These are phyloP conservation scores for Funneliformis geosporum DNA, from an alignment of 192 early-diverging fungal species.

Conservation along the genomic window DNA sequence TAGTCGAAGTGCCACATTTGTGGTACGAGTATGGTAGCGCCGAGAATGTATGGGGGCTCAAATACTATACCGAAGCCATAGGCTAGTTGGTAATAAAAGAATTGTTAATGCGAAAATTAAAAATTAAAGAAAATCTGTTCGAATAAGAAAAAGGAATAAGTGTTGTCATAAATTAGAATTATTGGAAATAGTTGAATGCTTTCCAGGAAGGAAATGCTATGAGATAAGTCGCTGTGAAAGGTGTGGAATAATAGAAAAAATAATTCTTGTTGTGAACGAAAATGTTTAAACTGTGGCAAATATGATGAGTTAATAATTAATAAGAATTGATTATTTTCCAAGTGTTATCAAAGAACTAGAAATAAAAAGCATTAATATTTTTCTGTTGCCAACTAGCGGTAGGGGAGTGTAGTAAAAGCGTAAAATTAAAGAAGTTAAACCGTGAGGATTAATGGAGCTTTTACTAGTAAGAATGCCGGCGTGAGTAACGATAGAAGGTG, in stretches of 20 bases:
- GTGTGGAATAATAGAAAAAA: too few relatives aligned
- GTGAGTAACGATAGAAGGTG: slow-evolving; percentile 9
- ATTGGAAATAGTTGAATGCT: too few relatives aligned
- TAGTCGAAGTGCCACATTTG: too few relatives aligned
- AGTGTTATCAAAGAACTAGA: too few relatives aligned
- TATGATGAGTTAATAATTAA: too few relatives aligned
- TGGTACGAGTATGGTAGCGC: not conserved
- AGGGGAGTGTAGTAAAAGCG: slow-evolving; percentile 15
- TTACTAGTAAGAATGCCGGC: slow-evolving; percentile 9
- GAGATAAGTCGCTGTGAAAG: too few relatives aligned
- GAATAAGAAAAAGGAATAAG: not conserved
- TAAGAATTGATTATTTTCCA: too few relatives aligned
- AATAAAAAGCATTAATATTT: slow-evolving; percentile 1
- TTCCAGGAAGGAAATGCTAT: too few relatives aligned
- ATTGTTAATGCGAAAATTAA: not conserved
- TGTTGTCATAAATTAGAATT: too few relatives aligned
- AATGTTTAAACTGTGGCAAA: too few relatives aligned
- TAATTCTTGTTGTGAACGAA: too few relatives aligned
- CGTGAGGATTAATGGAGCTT: not conserved
- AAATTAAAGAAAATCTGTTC: not conserved
- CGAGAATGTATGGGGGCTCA: slow-evolving; percentile 25
- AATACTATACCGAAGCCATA: slow-evolving; percentile 27
- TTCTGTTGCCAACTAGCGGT: slow-evolving; percentile 24
- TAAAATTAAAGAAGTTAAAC: not conserved
- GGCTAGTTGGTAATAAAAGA: slow-evolving; percentile 21